Percentiles rank a stretch among this genome's conserved stretches.
phyloP scores from a whole-genome alignment of 495 filamentous ascomycete species.

The Penicillium paxilli region DNA sequence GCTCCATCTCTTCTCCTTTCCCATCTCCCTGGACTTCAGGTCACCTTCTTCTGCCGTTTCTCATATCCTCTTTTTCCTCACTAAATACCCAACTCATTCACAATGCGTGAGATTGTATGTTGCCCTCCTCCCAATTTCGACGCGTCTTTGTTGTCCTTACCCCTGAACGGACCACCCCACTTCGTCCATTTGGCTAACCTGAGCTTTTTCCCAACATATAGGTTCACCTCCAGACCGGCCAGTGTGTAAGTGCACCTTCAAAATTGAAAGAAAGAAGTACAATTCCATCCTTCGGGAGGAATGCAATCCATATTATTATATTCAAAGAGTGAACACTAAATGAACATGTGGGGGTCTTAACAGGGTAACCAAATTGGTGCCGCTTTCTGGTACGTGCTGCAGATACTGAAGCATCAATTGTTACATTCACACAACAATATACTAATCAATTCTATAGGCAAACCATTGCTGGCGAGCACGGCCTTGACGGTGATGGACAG shows the following conservation, averaged over 20 bases:
- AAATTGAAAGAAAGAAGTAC: too few relatives aligned
- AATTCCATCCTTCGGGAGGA: too few relatives aligned
- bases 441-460: constrained; percentile 63
- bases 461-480: constrained; percentile 97
- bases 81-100: constrained; percentile 52
- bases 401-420: constrained; percentile 22
- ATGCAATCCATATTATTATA: too few relatives aligned
- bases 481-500: constrained; percentile 93
- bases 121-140: constrained; percentile 26
- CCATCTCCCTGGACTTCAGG: constrained; percentile 25
- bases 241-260: constrained; percentile 71
- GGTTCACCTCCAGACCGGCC: constrained; percentile 98
- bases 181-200: constrained; percentile 40
- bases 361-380: constrained; percentile 99
- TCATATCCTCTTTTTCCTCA: constrained; percentile 9
- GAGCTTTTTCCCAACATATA: constrained; percentile 48
- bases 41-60: constrained; percentile 20
- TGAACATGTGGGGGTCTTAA: constrained; percentile 18
- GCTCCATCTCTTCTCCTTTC: constrained; percentile 31
- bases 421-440: neutral
- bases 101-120: constrained; percentile 96
- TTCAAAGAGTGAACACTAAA: constrained; percentile 32
- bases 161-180: constrained; percentile 48
- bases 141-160: constrained; percentile 40
- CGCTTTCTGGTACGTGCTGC: constrained; percentile 83